Percentiles rank a stretch among this genome's conserved stretches.
Evolutionary conservation across 108 stramenopile species (phyloP).

Genomic region (Cylindrotheca fusiformis): DNA sequence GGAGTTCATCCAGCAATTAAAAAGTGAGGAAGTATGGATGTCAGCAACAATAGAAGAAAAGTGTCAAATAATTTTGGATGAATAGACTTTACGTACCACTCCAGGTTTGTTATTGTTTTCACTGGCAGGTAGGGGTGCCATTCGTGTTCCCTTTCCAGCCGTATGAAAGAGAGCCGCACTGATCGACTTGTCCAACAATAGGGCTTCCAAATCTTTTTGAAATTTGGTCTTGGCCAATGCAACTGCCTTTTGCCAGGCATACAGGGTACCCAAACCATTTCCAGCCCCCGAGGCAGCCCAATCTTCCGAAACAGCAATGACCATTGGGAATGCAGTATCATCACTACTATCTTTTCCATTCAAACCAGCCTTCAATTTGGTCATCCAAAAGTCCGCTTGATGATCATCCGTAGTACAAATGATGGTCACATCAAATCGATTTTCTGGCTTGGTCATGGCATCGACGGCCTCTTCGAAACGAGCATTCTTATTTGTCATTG

Average conservation of each 20-base stretch:
- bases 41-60: background rate
- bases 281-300: constrained; percentile 93
- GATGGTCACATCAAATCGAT: constrained; percentile 92
- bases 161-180: constrained; percentile 95
- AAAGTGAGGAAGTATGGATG: constrained; percentile 5
- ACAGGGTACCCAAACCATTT: constrained; percentile 93
- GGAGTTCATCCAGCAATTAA: background rate
- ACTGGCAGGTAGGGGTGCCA: constrained; percentile 95
- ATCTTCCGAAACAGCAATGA: constrained; percentile 94
- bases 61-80: background rate
- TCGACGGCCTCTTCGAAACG: constrained; percentile 69
- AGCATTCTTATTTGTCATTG: constrained; percentile 19
- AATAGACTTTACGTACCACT: constrained; percentile 94
- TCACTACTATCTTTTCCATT: background rate
- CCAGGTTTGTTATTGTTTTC: constrained; percentile 99
- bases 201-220: constrained; percentile 51
- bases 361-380: constrained; percentile 53
- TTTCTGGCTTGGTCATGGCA: constrained; percentile 65
- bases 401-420: constrained; percentile 94
- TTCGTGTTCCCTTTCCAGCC: constrained; percentile 95
- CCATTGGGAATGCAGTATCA: constrained; percentile 66
- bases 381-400: constrained; percentile 98
- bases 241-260: constrained; percentile 92
- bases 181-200: constrained; percentile 53
- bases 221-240: constrained; percentile 63